Evolutionary conservation across 257 asterid species (phyloP), one percentile per base, ranked within the genome.

Genomic region (Knoxia roxburghii): DNA sequence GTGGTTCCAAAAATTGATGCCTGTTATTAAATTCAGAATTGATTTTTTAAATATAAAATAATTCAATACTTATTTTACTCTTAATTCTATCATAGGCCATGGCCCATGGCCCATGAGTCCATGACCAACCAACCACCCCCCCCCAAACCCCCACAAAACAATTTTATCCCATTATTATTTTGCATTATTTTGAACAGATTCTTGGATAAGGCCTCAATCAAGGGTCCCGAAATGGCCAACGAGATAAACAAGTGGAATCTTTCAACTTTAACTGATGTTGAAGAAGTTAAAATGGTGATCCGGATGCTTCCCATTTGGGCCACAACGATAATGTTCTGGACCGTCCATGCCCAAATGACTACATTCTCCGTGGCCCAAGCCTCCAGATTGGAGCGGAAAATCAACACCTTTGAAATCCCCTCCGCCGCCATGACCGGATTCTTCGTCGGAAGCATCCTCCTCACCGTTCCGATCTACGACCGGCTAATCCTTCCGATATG

Each of bases 351-450:
- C 26, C 98, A 91, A 72, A 89, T 89, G 96, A 82, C 89, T 20
- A 91, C 98, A 20, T 87, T 89, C 64, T 87, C 96, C 0, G 98
- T 89, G n/a, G 80, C 94, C 30, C 98, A 91, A 75, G 94, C 98
- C 7, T 73, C 90, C 45, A 81, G 95, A 21, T 72, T 89, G 95
- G 80, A 89, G 73, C 89, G 96, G 14, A 85, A 62, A 72, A 69
- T 89, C 35, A 43, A 52, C 1, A 68, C 82, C 1, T 91, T 91
- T 74, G 74, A 83, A 35, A 89, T 89, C 43, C 96, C 98, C 1
- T 71, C 96, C 0, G 96, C 90, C 0, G 82, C 96, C 17, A 83
- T 89, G 69, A 83, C 91, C 2, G 90, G 80, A 0, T 91, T 91
- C 79, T 91, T 91, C 56, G 91, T 89, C 1, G 83, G 83, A 2